A percentile compares a stretch with the other conserved stretches of the same genome.
These are phyloP conservation scores for Entonaema liquescens DNA, from an alignment of 495 filamentous ascomycete species.

Conservation along the genomic window DNA sequence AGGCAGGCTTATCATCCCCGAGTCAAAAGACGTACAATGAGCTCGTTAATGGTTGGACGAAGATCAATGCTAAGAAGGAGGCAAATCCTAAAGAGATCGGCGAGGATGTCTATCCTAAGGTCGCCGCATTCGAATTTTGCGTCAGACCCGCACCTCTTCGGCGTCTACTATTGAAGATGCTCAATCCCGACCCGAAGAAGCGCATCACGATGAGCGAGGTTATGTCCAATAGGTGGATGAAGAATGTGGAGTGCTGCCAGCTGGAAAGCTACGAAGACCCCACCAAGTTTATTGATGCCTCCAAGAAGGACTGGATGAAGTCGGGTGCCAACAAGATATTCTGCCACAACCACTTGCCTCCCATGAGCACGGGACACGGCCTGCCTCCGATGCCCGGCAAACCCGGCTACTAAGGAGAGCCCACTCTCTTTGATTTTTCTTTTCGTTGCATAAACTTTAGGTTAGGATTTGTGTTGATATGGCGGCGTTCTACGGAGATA, in stretches of 20 bases:
- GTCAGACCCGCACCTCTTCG: constrained; percentile 64
- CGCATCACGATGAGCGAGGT: constrained; percentile 71
- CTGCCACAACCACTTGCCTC: constrained; percentile 60
- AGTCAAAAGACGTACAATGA: constrained; percentile 59
- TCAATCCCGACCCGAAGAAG: constrained; percentile 73
- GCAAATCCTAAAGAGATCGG: constrained; percentile 53
- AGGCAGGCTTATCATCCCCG: constrained; percentile 46
- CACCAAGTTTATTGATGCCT: constrained; percentile 58
- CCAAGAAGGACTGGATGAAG: constrained; percentile 57
- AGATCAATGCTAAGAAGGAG: constrained; percentile 63
- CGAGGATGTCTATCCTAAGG: constrained; percentile 62
- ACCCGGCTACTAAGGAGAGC: constrained; percentile 51
- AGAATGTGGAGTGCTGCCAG: constrained; percentile 76
- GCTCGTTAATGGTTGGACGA: constrained; percentile 69
- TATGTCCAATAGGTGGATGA: constrained; percentile 69
- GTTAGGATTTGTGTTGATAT: constrained; percentile 16
- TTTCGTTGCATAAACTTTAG: constrained; percentile 25
- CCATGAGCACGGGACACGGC: constrained; percentile 52
- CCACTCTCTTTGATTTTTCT: neutral
- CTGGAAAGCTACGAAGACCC: constrained; percentile 67
- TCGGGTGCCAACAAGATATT: constrained; percentile 53
- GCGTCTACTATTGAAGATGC: constrained; percentile 75
- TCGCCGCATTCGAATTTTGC: constrained; percentile 57
- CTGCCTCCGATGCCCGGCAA: constrained; percentile 59
- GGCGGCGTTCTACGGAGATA: constrained; percentile 35